Percentiles rank a stretch among this genome's conserved stretches.
Evolutionary conservation across 2,329 filamentous ascomycete genomes (phyloP).

Genomic region (Hyphodiscus sp.): DNA sequence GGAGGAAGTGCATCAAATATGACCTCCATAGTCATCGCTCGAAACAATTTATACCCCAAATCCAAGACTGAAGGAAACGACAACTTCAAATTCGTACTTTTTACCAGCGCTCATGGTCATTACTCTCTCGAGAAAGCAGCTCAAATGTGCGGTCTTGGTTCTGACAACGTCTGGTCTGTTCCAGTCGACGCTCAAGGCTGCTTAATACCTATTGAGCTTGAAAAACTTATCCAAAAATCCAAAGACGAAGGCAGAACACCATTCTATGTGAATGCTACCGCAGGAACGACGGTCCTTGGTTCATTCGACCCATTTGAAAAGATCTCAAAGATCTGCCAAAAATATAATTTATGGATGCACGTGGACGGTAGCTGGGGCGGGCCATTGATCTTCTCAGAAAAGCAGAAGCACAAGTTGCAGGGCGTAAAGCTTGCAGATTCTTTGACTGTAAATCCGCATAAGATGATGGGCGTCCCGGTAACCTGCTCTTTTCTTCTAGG

Average conservation of each 20-base stretch:
- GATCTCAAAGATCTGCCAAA: slow-evolving; percentile 64
- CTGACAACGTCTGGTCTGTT: slow-evolving; percentile 64
- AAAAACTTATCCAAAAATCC: slow-evolving; percentile 54
- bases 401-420: slow-evolving; percentile 55
- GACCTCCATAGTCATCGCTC: slow-evolving; percentile 77
- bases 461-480: slow-evolving; percentile 89
- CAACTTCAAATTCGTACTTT: slow-evolving; percentile 63
- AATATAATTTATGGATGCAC: slow-evolving; percentile 80
- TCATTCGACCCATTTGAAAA: slow-evolving; percentile 75
- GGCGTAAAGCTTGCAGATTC: slow-evolving; percentile 73
- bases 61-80: slow-evolving; percentile 70
- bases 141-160: slow-evolving; percentile 82
- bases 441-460: slow-evolving; percentile 88
- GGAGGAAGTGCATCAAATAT: slow-evolving; percentile 82
- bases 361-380: slow-evolving; percentile 92
- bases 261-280: slow-evolving; percentile 92
- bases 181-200: slow-evolving; percentile 65
- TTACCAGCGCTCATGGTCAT: slow-evolving; percentile 86
- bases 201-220: slow-evolving; percentile 63
- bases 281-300: slow-evolving; percentile 88
- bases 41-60: slow-evolving; percentile 76
- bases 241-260: slow-evolving; percentile 67
- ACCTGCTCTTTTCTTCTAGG: slow-evolving; percentile 87
- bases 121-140: slow-evolving; percentile 94
- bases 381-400: slow-evolving; percentile 67